Conservation (phyloP, 2,329 filamentous ascomycete species). For the Leptosphaerulina australis region DNA sequence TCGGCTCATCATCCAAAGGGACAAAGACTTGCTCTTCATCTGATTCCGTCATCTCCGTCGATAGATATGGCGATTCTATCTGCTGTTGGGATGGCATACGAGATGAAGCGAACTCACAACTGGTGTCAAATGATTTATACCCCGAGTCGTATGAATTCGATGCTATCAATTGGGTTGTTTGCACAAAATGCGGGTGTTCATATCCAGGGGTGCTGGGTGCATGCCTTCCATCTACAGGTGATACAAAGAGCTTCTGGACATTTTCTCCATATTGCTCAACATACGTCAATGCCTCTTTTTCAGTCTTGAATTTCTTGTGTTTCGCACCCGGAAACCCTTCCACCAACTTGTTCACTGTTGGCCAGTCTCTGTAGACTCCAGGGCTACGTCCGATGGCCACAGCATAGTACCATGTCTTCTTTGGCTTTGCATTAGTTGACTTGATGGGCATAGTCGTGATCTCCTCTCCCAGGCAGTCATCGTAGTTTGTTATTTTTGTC, state of each 20-base stretch:
- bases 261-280: constrained; percentile 53
- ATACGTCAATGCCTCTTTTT: constrained; percentile 77
- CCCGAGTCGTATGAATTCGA: neutral
- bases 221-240: too few species aligned
- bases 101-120: neutral
- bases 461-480: constrained; percentile 2
- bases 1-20: neutral
- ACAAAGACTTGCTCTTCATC: neutral
- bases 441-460: constrained; percentile 72
- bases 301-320: constrained; percentile 55
- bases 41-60: neutral
- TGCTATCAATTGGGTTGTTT: neutral
- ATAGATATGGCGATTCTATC: too few species aligned
- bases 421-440: constrained; percentile 51
- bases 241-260: neutral
- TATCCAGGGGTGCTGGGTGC: neutral
- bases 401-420: constrained; percentile 62
- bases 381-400: constrained; percentile 63
- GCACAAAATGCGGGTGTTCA: neutral
- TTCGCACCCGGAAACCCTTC: constrained; percentile 70
- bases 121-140: neutral
- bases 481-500: neutral
- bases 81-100: neutral
- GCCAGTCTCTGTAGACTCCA: constrained; percentile 70
- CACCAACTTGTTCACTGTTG: constrained; percentile 72